phyloP scores from a whole-genome alignment of 257 asterid species.

The Ballota nigra region DNA sequence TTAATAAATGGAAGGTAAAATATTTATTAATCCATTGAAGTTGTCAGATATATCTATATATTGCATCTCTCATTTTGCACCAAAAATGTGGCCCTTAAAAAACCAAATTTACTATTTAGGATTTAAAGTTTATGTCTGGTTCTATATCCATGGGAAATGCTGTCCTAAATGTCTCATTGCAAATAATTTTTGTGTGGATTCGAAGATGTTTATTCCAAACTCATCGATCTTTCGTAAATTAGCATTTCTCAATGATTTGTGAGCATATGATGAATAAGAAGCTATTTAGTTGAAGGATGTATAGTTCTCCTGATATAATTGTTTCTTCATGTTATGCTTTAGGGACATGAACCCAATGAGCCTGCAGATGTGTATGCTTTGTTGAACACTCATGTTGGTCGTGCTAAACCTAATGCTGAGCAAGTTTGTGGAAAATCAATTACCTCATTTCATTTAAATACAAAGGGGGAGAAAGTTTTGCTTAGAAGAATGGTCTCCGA shows the following conservation, averaged over 20 bases:
- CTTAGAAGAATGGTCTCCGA: constrained; percentile 28
- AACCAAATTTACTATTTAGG: background rate
- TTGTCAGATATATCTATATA: background rate
- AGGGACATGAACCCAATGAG: constrained; percentile 65
- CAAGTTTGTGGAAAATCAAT: constrained; percentile 34
- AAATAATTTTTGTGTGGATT: background rate
- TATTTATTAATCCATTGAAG: background rate
- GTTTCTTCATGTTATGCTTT: constrained; percentile 24
- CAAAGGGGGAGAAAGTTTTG: constrained; percentile 27
- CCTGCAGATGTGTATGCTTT: constrained; percentile 49
- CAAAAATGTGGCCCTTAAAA: background rate
- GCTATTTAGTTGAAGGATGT: background rate
- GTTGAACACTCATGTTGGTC: constrained; percentile 33
- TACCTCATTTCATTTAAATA: constrained; percentile 35
- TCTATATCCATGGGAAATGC: too few relatives aligned
- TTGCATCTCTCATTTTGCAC: background rate
- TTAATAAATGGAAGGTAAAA: background rate
- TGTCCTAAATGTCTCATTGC: background rate
- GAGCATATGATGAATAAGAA: background rate
- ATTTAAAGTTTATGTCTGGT: background rate
- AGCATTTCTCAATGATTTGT: background rate
- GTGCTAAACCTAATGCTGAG: constrained; percentile 33
- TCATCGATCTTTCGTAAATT: background rate
- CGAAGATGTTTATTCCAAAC: background rate
- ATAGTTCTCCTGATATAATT: too few relatives aligned